Base-by-base conservation (phyloP, 805 yeast species). In the Starmerella riodocensis region DNA sequence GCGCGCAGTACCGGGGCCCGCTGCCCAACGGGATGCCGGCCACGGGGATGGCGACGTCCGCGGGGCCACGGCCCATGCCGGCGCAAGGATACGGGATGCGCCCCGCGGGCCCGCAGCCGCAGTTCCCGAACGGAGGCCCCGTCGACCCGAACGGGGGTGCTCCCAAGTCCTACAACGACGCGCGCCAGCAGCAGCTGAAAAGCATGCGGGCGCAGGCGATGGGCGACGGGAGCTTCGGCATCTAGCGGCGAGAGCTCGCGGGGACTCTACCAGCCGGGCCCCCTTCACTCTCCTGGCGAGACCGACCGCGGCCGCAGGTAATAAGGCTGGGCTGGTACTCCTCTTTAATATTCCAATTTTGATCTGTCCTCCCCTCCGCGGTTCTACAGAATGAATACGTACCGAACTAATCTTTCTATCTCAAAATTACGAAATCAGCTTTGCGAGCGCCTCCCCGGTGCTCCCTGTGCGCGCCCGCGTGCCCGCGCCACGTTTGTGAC, bases 151-250 rank as follows among this genome's bases (percentile, higher is more conserved):
- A n/a, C n/a, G n/a, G n/a, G n/a, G n/a, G n/a, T n/a, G n/a, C n/a
- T n/a, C n/a, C n/a, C n/a, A n/a, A n/a, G n/a, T 33, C 45, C 7
- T 39, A 35, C 6, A 38, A 44, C 24, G 45, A 44, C 26, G 24
- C 32, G 17, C 36, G 45, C 4, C 43, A 42, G 3, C 40, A 44
- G 43, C 45, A 41, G 36, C 36, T 38, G 22, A 36, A 42, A 1
- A 33, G 39, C 12, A 32, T 42, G 11, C 36, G 45, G 6, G 36
- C 42, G 4, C 42, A 44, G 9, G 45, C 48, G 3, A 31, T 41
- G 43, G 36, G 36, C 29, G 45, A 42, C 23, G 37, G 37, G 8
- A 18, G 25, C 7, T 40, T 30, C 23, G 39, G 43, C 5, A 33
- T 40, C 24, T 29, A 34, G 22, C 20, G 18, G 31, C 16, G 13